Percentiles rank a stretch among this genome's conserved stretches.
Conservation (phyloP, 805 yeast genomes). For the Pichia sporocuriosa region DNA sequence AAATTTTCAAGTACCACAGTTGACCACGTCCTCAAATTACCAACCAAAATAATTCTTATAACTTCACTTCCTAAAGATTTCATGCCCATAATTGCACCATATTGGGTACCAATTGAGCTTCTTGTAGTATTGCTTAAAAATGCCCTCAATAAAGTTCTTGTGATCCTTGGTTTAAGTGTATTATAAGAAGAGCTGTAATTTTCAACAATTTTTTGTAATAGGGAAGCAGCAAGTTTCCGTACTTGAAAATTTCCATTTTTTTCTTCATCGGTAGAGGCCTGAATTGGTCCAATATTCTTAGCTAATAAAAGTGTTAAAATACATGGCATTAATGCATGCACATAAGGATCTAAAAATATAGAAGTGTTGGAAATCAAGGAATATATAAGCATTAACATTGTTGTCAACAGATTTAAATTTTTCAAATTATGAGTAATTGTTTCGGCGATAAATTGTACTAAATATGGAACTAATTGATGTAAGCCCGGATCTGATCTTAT, state of each 20-base stretch:
- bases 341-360: slow-evolving; percentile 87
- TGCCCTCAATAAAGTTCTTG: slow-evolving; percentile 87
- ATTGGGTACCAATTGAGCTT: slow-evolving; percentile 82
- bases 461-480: slow-evolving; percentile 94
- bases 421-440: slow-evolving; percentile 84
- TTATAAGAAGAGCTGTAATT: slow-evolving; percentile 81
- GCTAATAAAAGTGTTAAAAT: slow-evolving; percentile 84
- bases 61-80: slow-evolving; percentile 83
- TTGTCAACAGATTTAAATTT: slow-evolving; percentile 60
- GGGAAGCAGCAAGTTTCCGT: slow-evolving; percentile 81
- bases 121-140: slow-evolving; percentile 64
- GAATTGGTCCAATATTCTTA: slow-evolving; percentile 62
- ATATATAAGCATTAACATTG: slow-evolving; percentile 84
- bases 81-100: slow-evolving; percentile 85
- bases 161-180: slow-evolving; percentile 86
- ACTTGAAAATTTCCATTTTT: slow-evolving; percentile 45
- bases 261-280: slow-evolving; percentile 17
- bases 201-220: slow-evolving; percentile 70
- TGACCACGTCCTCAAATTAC: slow-evolving; percentile 80
- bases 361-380: slow-evolving; percentile 79
- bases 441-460: slow-evolving; percentile 93
- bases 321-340: slow-evolving; percentile 96
- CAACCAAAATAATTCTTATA: slow-evolving; percentile 72
- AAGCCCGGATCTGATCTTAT: slow-evolving; percentile 89
- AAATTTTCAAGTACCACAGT: slow-evolving; percentile 41